phyloP scores from a whole-genome alignment of 2,329 filamentous ascomycete species.

The Aspergillus nomiae region DNA sequence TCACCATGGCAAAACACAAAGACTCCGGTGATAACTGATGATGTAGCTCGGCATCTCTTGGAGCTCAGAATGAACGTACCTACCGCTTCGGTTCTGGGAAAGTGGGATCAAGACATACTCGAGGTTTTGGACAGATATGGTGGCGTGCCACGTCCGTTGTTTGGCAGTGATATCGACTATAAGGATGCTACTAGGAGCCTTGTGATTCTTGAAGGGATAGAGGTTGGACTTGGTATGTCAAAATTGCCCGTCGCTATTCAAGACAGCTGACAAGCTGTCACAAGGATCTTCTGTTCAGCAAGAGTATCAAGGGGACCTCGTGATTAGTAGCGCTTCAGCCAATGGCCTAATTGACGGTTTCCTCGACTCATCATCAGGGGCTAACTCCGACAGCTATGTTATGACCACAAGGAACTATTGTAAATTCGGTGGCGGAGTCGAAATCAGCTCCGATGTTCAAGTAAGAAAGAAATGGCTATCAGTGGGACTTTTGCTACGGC shows the following conservation, averaged over 20 bases:
- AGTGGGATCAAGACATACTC: slow-evolving; percentile 53
- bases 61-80: slow-evolving; percentile 53
- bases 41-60: slow-evolving; percentile 41
- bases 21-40: slow-evolving; percentile 23
- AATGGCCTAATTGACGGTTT: slow-evolving; percentile 10
- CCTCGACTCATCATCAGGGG: slow-evolving; percentile 4
- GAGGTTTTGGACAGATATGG: slow-evolving; percentile 63
- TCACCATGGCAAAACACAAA: slow-evolving; percentile 1
- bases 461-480: slow-evolving; percentile 4
- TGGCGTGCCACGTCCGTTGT: slow-evolving; percentile 53
- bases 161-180: slow-evolving; percentile 39
- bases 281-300: slow-evolving; percentile 15
- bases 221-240: slow-evolving; percentile 62
- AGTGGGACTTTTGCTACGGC: background rate
- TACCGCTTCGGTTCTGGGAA: slow-evolving; percentile 46
- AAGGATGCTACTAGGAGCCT: slow-evolving; percentile 32
- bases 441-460: background rate
- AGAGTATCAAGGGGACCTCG: slow-evolving; percentile 11
- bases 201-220: slow-evolving; percentile 56
- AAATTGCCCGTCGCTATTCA: slow-evolving; percentile 35
- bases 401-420: slow-evolving; percentile 12
- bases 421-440: background rate
- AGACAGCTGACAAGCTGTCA: background rate
- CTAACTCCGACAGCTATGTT: background rate
- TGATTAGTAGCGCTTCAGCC: slow-evolving; percentile 1